Base-by-base conservation (phyloP, 192 early-diverging fungal genomes). In the Spizellomyces sp. region DNA sequence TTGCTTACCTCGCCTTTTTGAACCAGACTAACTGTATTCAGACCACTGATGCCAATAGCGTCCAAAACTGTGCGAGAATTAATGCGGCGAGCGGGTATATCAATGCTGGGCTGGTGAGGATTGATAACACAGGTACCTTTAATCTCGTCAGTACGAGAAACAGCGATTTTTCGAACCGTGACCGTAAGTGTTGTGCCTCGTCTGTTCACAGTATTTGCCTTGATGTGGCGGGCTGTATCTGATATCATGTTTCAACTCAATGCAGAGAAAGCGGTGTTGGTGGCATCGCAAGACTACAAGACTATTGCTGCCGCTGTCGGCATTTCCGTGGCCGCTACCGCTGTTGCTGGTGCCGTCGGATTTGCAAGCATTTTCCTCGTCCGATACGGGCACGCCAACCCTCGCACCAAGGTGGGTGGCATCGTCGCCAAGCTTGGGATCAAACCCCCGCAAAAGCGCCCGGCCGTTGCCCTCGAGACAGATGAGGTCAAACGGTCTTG, bases 141-240 rank as follows among this genome's bases (percentile, higher is more conserved):
- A 9, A 70, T 14, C 27, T 77, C 27, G 47, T 72, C 47, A 56
- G 47, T 62, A 72, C 69, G 7, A 27, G 77, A 42, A 79, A 79
- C 60, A 69, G 72, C 47, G 77, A 73, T 1, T 79, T 79, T 56
- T 70, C 66, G 5, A 79, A 79, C 64, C 48, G 77, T 27, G 77
- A 79, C 15, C 62, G 63, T 64, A 47, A 22, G 63, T 64, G 5
- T 54, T 4, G 50, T 54, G 50, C 12, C 50, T 54, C 17, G 17
- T 4, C 50, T 54, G 50, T 19, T 12, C 17, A 36, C 27, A 36
- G 3, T 36, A 2, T 36, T 36, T 36, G 27, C 27, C 27, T 36
- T 36, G 27, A 36, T 36, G 27, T 36, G 3, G 27, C 27, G 27
- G 27, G 27, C 1, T 2, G 27, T 36, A 36, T 36, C 19, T 55